Evolutionary conservation across 1,139 yeast species (phyloP).

Genomic region (Protomyces lactucae-debilis): DNA sequence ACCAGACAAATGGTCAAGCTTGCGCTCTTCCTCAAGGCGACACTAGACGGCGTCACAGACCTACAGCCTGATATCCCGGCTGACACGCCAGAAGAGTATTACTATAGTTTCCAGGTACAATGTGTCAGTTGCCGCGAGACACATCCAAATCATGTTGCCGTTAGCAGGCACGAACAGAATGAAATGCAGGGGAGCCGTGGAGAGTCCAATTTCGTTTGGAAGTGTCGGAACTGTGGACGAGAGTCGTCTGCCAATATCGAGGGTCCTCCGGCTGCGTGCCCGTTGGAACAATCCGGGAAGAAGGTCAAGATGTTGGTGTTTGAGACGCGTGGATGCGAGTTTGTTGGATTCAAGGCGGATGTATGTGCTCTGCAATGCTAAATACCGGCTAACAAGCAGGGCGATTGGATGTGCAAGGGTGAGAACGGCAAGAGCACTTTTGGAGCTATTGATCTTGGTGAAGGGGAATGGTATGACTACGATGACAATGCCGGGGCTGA

Average conservation of each 20-base stretch:
- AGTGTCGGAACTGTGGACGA: constrained; percentile 63
- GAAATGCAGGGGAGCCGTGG: constrained; percentile 72
- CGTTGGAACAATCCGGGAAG: constrained; percentile 9
- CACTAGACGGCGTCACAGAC: constrained; percentile 57
- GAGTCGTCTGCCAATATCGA: constrained; percentile 43
- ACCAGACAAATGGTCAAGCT: constrained; percentile 31
- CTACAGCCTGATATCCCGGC: constrained; percentile 61
- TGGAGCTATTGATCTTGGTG: constrained; percentile 64
- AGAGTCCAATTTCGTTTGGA: constrained; percentile 75
- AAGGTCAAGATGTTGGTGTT: constrained; percentile 52
- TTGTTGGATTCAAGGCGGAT: constrained; percentile 61
- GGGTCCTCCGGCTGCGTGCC: constrained; percentile 36
- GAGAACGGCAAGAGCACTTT: constrained; percentile 47
- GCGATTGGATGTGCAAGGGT: constrained; percentile 61
- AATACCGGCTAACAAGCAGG: constrained; percentile 37
- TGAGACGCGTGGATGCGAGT: constrained; percentile 81
- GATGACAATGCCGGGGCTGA: constrained; percentile 79
- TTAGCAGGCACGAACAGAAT: constrained; percentile 43
- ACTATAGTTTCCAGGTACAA: constrained; percentile 34
- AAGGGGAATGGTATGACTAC: constrained; percentile 91
- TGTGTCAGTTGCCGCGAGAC: constrained; percentile 77
- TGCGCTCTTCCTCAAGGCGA: constrained; percentile 54
- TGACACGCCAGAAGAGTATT: constrained; percentile 34
- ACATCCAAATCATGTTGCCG: constrained; percentile 68
- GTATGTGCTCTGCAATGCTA: constrained; percentile 31